Base-by-base conservation (phyloP, 1,284 basidiomycete species). In the Mycena sp. region DNA sequence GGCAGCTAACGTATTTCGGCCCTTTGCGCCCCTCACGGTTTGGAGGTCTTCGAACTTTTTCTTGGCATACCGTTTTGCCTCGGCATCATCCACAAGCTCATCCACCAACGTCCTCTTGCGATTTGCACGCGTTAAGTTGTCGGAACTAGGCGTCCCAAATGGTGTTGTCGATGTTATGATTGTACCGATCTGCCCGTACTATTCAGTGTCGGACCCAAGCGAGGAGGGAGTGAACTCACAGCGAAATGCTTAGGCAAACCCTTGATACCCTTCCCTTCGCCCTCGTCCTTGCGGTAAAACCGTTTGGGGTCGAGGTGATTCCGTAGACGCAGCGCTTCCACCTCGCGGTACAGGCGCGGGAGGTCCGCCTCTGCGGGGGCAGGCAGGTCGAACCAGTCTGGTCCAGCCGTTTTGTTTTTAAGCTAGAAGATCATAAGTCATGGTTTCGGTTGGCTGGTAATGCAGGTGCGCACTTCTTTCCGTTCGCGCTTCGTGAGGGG, bases 241-340 rank as follows among this genome's bases (percentile, higher is more conserved):
- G 94, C 93, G 78, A 98, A 97, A 70, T 91, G 89, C 77, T 96
- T 96, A 14, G 91, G 96, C 25, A 96, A 80, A 65, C 90, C 89
- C 78, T 92, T 94, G 78, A 91, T 90, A 43, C 92, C 94, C 72
- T 88, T 93, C 41, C 93, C 87, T 81, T 96, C 91, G 4, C 91
- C 90, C 58, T 90, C 87, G 53, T 94, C 92, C 72, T 90, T 93
- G 60, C 87, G 80, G 81, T 98, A 96, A 82, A 99, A 99, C 32
- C 96, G 85, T 77, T 99, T 99, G 7, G 97, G 96, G 73, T 99
- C 97, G 35, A 99, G 85, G 60, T 96, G 92, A 74, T 97, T 97
- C 49, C 93, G 89, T 54, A 99, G 81, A 23, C 95, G 88, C 54
- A 99, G 82, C 1, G 97, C 95, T 76, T 98, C 95, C 35, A 98